These are phyloP conservation scores for Candida suzukii DNA, from an alignment of 805 yeast genomes.

Conservation along the genomic window DNA sequence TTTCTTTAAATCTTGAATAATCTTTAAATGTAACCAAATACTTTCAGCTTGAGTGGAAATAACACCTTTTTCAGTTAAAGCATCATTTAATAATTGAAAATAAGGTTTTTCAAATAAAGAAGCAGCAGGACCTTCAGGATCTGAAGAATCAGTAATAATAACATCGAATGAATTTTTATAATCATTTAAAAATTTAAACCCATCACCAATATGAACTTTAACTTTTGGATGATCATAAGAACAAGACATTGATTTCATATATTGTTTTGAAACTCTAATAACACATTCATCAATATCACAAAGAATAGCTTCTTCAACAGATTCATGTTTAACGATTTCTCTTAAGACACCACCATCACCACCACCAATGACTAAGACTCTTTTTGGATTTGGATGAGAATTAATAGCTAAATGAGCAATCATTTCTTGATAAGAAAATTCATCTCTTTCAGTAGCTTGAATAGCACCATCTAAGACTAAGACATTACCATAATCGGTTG, in stretches of 20 bases:
- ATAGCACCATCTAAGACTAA: conserved; percentile 91
- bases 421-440: conserved; percentile 97
- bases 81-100: conserved; percentile 74
- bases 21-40: conserved; percentile 85
- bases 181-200: conserved; percentile 89
- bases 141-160: conserved; percentile 94
- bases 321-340: conserved; percentile 84
- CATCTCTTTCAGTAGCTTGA: conserved; percentile 96
- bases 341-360: conserved; percentile 99
- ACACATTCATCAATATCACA: conserved; percentile 96
- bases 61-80: conserved; percentile 91
- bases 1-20: conserved; percentile 73
- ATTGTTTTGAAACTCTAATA: conserved; percentile 77
- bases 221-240: conserved; percentile 86
- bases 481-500: conserved; percentile 92
- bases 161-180: conserved; percentile 86
- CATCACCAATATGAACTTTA: conserved; percentile 88
- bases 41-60: conserved; percentile 92
- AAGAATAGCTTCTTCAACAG: conserved; percentile 81
- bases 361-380: conserved; percentile 93
- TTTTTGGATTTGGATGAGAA: conserved; percentile 92
- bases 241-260: conserved; percentile 80
- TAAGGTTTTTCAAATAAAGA: conserved; percentile 87
- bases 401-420: conserved; percentile 88
- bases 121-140: conserved; percentile 98